Evolutionary conservation across 208 protist species (phyloP), one percentile per base, ranked within the genome.

Genomic region (Wallacemonas sp.): DNA sequence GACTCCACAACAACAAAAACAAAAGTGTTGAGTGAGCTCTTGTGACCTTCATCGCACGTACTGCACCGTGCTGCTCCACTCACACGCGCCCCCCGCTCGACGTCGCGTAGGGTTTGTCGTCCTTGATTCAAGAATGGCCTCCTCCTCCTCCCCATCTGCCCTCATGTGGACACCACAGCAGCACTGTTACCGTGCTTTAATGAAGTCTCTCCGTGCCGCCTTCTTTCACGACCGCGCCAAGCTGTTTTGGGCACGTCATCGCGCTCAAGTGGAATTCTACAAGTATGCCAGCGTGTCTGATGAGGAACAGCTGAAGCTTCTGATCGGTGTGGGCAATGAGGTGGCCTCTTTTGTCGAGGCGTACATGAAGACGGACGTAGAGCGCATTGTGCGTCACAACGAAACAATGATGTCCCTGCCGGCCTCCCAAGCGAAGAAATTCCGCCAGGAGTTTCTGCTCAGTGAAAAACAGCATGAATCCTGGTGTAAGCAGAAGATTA

Each of bases 401-500:
- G 84, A 93, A 27, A 80, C 72, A 30, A 91, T 96, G 70, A 51
- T 86, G 30, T 31, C 66, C 0, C 77, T 96, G 12, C 79, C 91
- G 0, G 82, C 87, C 11, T 71, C 65, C 0, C 80, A 91, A 39
- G 91, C 91, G 38, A 94, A 94, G 74, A 75, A 69, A 24, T 92
- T 87, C 61, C 79, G 88, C 30, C 72, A 75, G 44, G 86, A 91
- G 24, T 96, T 88, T 62, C 55, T 94, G 9, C 66, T 91, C 21
- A 69, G 77, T 9, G 91, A 96, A 56, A 91, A 88, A 67, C 82
- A 96, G 69, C 91, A 96, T 64, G 86, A 94, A 19, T 88, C 83
- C 31, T 94, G 88, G 86, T 94, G 91, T 55, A 94, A 94, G 84
- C 91, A 96, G 62, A 79, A 82, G 49, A 90, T 96, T 21, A 78